Base-by-base conservation (phyloP, 352 stramenopile genomes). In the Discostella stelligera region DNA sequence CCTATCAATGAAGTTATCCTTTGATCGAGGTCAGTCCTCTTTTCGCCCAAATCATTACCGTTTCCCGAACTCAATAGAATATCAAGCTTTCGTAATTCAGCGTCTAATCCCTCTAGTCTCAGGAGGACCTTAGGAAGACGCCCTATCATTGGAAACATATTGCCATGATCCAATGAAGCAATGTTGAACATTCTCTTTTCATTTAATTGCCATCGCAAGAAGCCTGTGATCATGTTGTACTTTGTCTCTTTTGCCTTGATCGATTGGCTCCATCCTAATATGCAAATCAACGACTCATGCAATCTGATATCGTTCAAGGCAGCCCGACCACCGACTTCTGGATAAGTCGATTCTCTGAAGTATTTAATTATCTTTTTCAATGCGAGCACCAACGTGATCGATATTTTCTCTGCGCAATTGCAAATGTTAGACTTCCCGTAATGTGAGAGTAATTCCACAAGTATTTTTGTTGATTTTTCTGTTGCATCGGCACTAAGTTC, bases 71-170 rank as follows among this genome's bases (percentile, higher is more conserved):
- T 39, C 20, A 82, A 11, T 46, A 82, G 18, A 18, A 63, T 20
- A 20, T 54, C 21, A 10, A 83, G 69, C 16, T 76, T 77, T 53
- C 63, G 30, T 13, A 83, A 55, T 18, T 83, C 76, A 21, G 60
- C 27, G 13, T 71, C 70, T 23, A 83, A 74, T 13, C 30, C 41
- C 49, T 79, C 76, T n/a, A 71, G 39, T 11, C 76, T 61, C 37
- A 71, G 66, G 10, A 83, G 32, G 6, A 83, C 21, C 27, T 77
- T 83, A 21, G 69, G 70, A 32, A 83, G 49, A 30, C 70, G 76
- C 23, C 55, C 46, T 27, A 79, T 48, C 50, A 83, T 61, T n/a
- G 66, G 27, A 49, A 74, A 79, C 37, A 55, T 30, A 23, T 68
- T 59, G 11, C 66, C 49, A 18, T 10, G 11, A n/a, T 54, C 46